Conservation (phyloP, 2,329 filamentous ascomycete genomes). For the Aspergillus sp. region DNA sequence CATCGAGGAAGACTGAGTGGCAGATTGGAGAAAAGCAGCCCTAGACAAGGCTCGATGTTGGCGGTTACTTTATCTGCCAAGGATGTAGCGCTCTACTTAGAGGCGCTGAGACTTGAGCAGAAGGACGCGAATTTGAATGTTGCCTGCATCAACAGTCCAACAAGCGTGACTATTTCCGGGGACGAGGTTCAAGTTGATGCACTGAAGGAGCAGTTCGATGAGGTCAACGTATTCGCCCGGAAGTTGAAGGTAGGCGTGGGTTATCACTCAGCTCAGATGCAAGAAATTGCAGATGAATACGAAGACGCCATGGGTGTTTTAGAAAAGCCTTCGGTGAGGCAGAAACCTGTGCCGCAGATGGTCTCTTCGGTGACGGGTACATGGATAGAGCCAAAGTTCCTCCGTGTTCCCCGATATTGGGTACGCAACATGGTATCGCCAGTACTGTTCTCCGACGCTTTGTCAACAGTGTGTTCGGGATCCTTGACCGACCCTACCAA, state of each 20-base stretch:
- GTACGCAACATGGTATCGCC: not conserved
- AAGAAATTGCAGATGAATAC: too few species aligned
- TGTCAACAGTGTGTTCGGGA: not conserved
- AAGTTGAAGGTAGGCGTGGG: too few species aligned
- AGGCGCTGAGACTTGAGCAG: not conserved
- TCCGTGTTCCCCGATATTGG: not conserved
- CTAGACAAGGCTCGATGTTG: not conserved
- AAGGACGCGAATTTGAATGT: too few species aligned
- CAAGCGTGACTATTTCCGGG: too few species aligned
- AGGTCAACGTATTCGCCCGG: too few species aligned
- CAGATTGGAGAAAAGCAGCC: not conserved
- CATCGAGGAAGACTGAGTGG: not conserved
- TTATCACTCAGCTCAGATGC: too few species aligned
- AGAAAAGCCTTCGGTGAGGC: not conserved
- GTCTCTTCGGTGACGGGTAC: not conserved
- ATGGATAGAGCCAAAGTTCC: not conserved
- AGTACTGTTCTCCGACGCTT: not conserved
- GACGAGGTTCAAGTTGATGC: too few species aligned
- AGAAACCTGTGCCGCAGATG: not conserved
- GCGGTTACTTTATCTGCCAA: not conserved
- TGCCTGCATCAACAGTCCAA: too few species aligned
- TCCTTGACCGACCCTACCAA: not conserved
- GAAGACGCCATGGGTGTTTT: not conserved
- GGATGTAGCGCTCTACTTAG: not conserved
- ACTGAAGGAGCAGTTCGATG: too few species aligned